Conservation (phyloP, 805 yeast species). For the Sugiyamaella valdiviana region DNA sequence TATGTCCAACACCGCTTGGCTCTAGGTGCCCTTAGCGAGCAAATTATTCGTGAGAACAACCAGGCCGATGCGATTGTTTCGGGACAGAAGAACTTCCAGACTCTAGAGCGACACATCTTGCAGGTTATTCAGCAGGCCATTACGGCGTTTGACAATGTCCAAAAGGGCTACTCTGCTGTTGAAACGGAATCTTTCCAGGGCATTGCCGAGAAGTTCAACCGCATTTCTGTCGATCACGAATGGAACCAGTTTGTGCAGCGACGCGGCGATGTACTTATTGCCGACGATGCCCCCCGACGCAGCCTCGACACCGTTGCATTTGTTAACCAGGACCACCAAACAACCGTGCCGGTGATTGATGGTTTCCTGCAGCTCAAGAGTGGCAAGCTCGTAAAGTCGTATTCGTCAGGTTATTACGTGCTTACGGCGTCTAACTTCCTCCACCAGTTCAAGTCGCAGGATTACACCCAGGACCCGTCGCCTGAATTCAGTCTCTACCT, state of each 20-base stretch:
- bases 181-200: constrained; percentile 29
- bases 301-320: constrained; percentile 34
- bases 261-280: constrained; percentile 32
- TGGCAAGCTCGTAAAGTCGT: constrained; percentile 39
- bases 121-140: constrained; percentile 38
- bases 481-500: constrained; percentile 43
- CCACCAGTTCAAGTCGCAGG: constrained; percentile 42
- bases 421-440: constrained; percentile 42
- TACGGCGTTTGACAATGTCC: constrained; percentile 27
- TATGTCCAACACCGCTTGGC: constrained; percentile 39
- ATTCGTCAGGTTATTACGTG: constrained; percentile 40
- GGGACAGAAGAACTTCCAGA: constrained; percentile 37
- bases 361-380: constrained; percentile 44
- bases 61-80: constrained; percentile 41
- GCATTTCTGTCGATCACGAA: constrained; percentile 38
- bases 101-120: constrained; percentile 41
- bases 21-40: constrained; percentile 35
- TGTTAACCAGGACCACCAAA: constrained; percentile 36
- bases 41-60: constrained; percentile 41
- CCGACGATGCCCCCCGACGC: constrained; percentile 33
- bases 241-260: constrained; percentile 39
- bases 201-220: constrained; percentile 30
- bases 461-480: constrained; percentile 37
- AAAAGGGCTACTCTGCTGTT: constrained; percentile 30
- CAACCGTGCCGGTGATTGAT: constrained; percentile 42